A percentile compares a stretch with the other conserved stretches of the same genome.
Conservation (phyloP, 2,329 filamentous ascomycete genomes). For the Tolypocladium endophyticum region DNA sequence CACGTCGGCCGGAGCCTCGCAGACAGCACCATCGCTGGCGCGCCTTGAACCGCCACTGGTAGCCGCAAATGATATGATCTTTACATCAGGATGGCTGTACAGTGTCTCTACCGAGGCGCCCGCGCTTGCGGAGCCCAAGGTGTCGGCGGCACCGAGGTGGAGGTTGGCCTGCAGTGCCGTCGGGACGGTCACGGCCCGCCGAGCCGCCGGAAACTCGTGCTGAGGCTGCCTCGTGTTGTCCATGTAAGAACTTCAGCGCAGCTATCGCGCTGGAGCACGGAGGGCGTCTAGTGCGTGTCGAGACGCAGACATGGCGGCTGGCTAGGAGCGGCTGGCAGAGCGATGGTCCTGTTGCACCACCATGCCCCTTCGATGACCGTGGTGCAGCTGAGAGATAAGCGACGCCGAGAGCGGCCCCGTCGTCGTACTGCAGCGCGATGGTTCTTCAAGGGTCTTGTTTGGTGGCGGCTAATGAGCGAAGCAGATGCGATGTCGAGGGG, state of each 20-base stretch:
- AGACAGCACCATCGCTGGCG: conserved; percentile 6
- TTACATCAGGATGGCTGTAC: conserved; percentile 62
- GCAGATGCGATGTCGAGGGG: too few relatives aligned
- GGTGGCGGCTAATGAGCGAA: too few relatives aligned
- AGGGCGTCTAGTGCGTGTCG: background rate
- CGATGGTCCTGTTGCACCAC: background rate
- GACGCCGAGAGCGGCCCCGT: background rate
- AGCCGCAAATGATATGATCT: conserved; percentile 45
- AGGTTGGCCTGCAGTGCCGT: background rate
- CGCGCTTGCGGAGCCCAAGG: background rate
- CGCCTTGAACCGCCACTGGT: conserved; percentile 24
- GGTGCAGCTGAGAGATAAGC: background rate
- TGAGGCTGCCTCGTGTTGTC: background rate
- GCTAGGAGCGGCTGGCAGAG: background rate
- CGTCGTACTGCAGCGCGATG: background rate
- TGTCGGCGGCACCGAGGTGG: background rate
- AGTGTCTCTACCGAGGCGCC: conserved; percentile 50
- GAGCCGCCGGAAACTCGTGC: background rate
- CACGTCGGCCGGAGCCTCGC: conserved; percentile 12
- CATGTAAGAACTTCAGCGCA: background rate
- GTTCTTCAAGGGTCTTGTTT: too few relatives aligned
- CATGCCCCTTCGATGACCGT: background rate
- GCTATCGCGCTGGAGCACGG: background rate
- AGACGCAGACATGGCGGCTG: background rate
- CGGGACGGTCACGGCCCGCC: background rate